phyloP scores from a whole-genome alignment of 768 basidiomycete genomes.

The Boletus vinaceobasis region DNA sequence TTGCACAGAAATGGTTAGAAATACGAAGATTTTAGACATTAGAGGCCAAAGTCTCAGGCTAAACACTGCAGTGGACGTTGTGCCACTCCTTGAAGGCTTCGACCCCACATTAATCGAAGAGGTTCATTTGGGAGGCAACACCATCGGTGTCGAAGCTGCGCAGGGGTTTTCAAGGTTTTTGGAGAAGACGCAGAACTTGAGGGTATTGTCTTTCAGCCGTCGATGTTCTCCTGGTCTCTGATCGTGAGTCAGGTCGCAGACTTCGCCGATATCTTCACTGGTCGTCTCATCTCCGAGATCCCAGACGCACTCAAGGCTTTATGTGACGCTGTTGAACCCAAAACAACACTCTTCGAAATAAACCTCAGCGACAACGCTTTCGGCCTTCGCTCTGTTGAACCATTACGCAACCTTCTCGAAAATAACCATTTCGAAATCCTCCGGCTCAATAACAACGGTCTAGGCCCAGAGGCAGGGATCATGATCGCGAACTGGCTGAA shows the following conservation, averaged over 20 bases:
- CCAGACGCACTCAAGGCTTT: constrained; percentile 84
- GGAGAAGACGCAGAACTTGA: constrained; percentile 59
- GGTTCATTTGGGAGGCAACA: constrained; percentile 92
- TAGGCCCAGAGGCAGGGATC: constrained; percentile 85
- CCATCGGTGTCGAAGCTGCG: constrained; percentile 88
- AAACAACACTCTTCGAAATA: constrained; percentile 78
- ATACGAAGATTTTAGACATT: constrained; percentile 25
- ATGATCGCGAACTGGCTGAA: constrained; percentile 82
- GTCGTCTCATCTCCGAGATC: constrained; percentile 93
- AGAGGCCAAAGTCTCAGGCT: constrained; percentile 59
- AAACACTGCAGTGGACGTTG: constrained; percentile 68
- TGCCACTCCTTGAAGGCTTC: constrained; percentile 63
- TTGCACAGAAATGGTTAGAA: constrained; percentile 15
- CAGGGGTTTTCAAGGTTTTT: constrained; percentile 79
- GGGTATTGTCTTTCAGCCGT: constrained; percentile 42
- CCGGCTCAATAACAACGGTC: constrained; percentile 94
- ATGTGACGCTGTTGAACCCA: constrained; percentile 81
- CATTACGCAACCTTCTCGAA: constrained; percentile 86
- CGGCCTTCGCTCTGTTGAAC: constrained; percentile 90
- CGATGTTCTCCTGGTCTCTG: neutral
- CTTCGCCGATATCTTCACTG: constrained; percentile 97
- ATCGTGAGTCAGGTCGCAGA: constrained; percentile 71
- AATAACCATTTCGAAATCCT: constrained; percentile 77
- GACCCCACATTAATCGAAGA: constrained; percentile 73
- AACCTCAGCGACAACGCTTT: constrained; percentile 96